These are phyloP conservation scores for Quercus rubra DNA, from an alignment of 306 rosid genomes.

Conservation along the genomic window DNA sequence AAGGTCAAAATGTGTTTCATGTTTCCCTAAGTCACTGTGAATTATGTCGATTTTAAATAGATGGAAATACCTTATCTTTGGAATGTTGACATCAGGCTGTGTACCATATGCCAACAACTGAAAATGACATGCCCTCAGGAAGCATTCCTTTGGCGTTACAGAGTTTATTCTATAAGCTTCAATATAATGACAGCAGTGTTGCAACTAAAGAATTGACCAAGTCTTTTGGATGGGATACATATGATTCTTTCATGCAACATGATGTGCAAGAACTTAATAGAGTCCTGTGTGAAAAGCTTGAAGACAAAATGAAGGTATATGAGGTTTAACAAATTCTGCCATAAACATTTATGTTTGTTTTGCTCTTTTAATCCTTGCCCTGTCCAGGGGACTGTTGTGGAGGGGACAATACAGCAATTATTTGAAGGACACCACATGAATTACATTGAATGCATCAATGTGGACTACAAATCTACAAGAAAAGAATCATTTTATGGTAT, in stretches of 20 bases:
- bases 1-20: constrained; percentile 45
- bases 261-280: constrained; percentile 97
- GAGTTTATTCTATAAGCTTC: constrained; percentile 93
- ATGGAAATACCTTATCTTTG: constrained; percentile 21
- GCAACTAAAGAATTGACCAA: constrained; percentile 91
- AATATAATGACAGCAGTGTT: constrained; percentile 79
- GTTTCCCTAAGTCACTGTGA: constrained; percentile 1
- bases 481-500: constrained; percentile 95
- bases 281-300: constrained; percentile 93
- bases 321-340: constrained; percentile 7
- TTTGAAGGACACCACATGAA: constrained; percentile 99
- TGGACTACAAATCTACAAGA: constrained; percentile 87
- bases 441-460: constrained; percentile 88
- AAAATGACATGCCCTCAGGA: constrained; percentile 92
- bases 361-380: constrained; percentile 15
- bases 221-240: constrained; percentile 95
- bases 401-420: constrained; percentile 88
- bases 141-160: constrained; percentile 93
- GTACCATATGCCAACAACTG: constrained; percentile 96
- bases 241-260: constrained; percentile 95
- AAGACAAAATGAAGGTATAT: constrained; percentile 95
- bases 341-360: constrained; percentile 12
- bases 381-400: constrained; percentile 92
- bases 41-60: background rate
- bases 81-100: constrained; percentile 61